Conservation (phyloP, 768 basidiomycete species). For the Myochromella boudieri region DNA sequence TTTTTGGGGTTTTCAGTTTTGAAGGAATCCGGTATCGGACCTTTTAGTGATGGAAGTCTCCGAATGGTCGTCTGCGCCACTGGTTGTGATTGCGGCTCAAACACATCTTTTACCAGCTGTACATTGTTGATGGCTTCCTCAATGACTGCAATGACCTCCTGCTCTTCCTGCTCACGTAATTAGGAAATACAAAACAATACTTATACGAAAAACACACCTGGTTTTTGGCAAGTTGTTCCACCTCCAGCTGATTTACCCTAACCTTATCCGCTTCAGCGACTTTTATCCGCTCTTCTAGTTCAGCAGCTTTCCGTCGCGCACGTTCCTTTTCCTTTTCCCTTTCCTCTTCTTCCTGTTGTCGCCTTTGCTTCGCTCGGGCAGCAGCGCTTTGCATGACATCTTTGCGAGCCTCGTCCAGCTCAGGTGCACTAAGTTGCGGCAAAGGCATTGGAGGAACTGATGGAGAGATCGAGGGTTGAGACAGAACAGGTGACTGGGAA, state of each 20-base stretch:
- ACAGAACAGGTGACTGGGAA: conserved; percentile 45
- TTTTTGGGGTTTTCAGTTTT: conserved; percentile 25
- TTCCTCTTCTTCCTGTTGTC: conserved; percentile 82
- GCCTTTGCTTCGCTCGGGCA: conserved; percentile 75
- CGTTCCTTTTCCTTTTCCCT: conserved; percentile 79
- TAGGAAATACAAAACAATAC: not conserved
- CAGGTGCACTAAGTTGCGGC: conserved; percentile 35
- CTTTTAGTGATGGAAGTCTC: conserved; percentile 34
- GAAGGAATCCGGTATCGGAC: conserved; percentile 26
- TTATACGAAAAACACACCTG: conserved; percentile 12
- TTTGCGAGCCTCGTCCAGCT: conserved; percentile 68
- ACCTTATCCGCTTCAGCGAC: conserved; percentile 37
- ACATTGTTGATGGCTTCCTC: conserved; percentile 43
- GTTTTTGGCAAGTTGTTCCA: conserved; percentile 16
- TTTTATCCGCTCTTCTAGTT: conserved; percentile 69
- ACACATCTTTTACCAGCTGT: conserved; percentile 5
- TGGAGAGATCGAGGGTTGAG: conserved; percentile 43
- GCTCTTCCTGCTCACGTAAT: conserved; percentile 22
- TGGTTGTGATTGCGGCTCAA: conserved; percentile 2
- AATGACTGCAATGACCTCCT: conserved; percentile 42
- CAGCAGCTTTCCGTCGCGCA: conserved; percentile 76
- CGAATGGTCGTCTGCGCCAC: conserved; percentile 15
- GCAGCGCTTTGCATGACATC: conserved; percentile 84
- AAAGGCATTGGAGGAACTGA: conserved; percentile 27
- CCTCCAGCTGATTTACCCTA: conserved; percentile 20